Percentiles rank a stretch among this genome's conserved stretches.
Evolutionary conservation across 1,139 yeast species (phyloP).

Genomic region (Candida sp.): DNA sequence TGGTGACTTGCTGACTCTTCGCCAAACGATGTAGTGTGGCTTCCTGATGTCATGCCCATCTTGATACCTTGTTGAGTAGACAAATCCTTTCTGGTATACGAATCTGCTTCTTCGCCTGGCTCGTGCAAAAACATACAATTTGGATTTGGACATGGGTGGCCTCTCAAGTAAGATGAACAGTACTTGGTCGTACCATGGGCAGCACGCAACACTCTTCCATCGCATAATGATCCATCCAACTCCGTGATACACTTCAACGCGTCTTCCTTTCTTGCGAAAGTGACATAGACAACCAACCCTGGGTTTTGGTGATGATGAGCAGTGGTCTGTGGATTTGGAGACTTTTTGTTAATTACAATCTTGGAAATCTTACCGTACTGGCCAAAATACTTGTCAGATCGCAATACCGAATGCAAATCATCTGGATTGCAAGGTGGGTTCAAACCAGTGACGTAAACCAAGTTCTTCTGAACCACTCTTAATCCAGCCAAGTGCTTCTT

Average conservation of each 20-base stretch:
- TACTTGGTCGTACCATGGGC: constrained; percentile 99
- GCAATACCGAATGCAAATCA: constrained; percentile 81
- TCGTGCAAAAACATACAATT: constrained; percentile 99
- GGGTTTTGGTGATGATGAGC: constrained; percentile 56
- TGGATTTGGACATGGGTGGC: constrained; percentile 98
- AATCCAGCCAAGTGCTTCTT: constrained; percentile 96
- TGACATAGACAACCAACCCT: constrained; percentile 95
- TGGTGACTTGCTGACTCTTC: constrained; percentile 7
- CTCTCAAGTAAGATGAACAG: constrained; percentile 93
- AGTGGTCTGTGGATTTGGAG: constrained; percentile 44
- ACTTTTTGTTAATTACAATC: constrained; percentile 87
- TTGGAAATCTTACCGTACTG: constrained; percentile 97
- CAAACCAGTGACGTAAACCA: constrained; percentile 95
- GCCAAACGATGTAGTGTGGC: constrained; percentile 14
- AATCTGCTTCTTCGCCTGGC: constrained; percentile 99
- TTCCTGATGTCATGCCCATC: constrained; percentile 46
- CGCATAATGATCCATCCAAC: constrained; percentile 93
- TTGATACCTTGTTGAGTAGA: constrained; percentile 79
- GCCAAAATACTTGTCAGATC: constrained; percentile 95
- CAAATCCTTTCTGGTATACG: constrained; percentile 91
- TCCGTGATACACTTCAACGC: constrained; percentile 93
- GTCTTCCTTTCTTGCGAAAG: constrained; percentile 91
- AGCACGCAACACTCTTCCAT: constrained; percentile 86
- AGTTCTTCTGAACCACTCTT: constrained; percentile 96
- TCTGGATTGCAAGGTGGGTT: constrained; percentile 92